Base-by-base conservation (phyloP, 345 rosid species). In the Citrus unshiu region DNA sequence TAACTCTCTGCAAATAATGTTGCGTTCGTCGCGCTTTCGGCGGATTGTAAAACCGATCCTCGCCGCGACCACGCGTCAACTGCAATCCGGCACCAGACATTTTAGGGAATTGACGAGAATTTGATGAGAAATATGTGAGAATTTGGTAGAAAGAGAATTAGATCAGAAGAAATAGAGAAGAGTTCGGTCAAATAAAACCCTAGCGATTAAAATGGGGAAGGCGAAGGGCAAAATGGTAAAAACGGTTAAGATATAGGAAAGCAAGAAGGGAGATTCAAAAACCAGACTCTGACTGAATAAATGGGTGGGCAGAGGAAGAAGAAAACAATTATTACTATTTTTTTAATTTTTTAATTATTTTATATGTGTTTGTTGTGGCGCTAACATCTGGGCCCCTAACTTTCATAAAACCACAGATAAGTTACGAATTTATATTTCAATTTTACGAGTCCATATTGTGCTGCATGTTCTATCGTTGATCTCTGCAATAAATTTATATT, bases 71-170 rank as follows among this genome's bases (percentile, higher is more conserved):
- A 1, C 91, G 82, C 70, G 71, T 79, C 40, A 87, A 83, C 80
- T 84, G 85, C 84, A 89, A 78, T 68, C 90, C 92, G 5, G 88
- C 29, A 19, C 92, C 87, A 35, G 85, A 80, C 93, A 92, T 92
- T 30, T 80, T 77, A 58, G 67, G 67, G 64, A 43, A 22, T 43
- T 25, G 54, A 43, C 27, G 34, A 46, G 12, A 24, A 34, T 37
- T 22, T 21, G 18, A 18, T 34, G 40, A 25, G 67, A 62, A 58
- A 16, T 19, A 3, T 46, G 16, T 39, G 51, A 37, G 16, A 35
- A 34, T 22, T 68, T 22, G 29, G 71, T 22, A 24, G 49, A 25
- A 60, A 27, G 58, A 29, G 70, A 78, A 78, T 43, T 32, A 4
- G 70, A 78, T 77, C 74, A 72, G 59, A 61, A 72, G 58, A 32